phyloP scores from a whole-genome alignment of 257 asterid genomes.

The Plantago major region DNA sequence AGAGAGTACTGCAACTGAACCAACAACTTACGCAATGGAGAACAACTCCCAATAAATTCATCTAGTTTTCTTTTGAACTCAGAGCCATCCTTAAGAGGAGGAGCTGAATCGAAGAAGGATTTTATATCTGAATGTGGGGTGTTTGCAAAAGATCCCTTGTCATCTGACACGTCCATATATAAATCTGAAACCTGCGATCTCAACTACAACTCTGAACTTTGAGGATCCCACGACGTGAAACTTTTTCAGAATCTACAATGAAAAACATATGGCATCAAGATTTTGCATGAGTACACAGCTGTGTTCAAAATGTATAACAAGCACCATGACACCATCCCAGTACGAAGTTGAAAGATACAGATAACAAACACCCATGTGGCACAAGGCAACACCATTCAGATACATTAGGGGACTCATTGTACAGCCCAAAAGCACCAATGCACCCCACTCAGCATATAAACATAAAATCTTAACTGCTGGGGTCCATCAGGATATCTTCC shows the following conservation, averaged over 20 bases:
- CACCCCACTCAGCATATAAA: neutral
- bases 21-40: conserved; percentile 39
- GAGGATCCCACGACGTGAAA: conserved; percentile 6
- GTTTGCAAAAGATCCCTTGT: conserved; percentile 25
- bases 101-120: conserved; percentile 80
- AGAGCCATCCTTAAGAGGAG: conserved; percentile 62
- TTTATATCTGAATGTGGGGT: conserved; percentile 42
- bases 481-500: conserved; percentile 1
- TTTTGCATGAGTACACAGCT: neutral
- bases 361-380: conserved; percentile 3
- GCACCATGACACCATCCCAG: conserved; percentile 6
- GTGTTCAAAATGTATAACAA: conserved; percentile 3
- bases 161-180: conserved; percentile 32
- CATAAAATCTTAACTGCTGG: neutral
- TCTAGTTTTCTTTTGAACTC: conserved; percentile 44
- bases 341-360: conserved; percentile 9
- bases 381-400: conserved; percentile 7
- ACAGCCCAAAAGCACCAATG: neutral
- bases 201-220: conserved; percentile 9
- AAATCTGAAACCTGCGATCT: conserved; percentile 7
- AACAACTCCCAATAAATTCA: conserved; percentile 39
- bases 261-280: conserved; percentile 4
- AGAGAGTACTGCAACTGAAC: too few relatives aligned
- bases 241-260: conserved; percentile 7
- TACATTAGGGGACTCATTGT: conserved; percentile 1